Evolutionary conservation across 140 eudicot species (phyloP), one percentile per base, ranked within the genome.

Genomic region (Senecio squalidus): DNA sequence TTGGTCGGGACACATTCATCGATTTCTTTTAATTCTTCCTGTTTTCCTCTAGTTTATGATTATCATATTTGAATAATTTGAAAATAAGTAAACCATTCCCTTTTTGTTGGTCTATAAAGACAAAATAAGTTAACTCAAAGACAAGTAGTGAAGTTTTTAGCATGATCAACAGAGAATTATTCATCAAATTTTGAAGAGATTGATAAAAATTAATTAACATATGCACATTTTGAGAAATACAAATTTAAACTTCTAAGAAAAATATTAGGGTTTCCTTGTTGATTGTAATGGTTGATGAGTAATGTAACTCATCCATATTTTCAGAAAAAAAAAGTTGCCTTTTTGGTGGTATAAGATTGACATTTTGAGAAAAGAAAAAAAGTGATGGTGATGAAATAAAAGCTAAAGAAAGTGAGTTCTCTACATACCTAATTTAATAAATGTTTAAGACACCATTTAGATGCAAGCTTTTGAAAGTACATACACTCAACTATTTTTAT

Each of bases 401-500:
- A 49, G 73, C 39, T 26, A 43, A 58, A 66, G 64, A 62, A 66
- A 53, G 28, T 34, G 66, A 33, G 44, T 50, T 54, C 54, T 54
- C 53, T 29, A 45, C 33, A 25, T 57, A 40, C 21, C 16, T 25
- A 34, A 66, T 48, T 56, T 18, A 69, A 51, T 51, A 54, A 60
- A 67, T 62, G 55, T 22, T 62, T 34, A 62, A 64, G 62, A 34
- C 65, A 70, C 80, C 76, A 76, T 74, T 69, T 51, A 33, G 53
- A 73, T 77, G 76, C 55, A 67, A 80, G 76, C 77, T 46, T 27
- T 52, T 62, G 44, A 45, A 62, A 17, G 49, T 57, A 55, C 71
- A 71, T 30, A 49, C 39, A 15, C 28, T 67, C 24, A 9, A 9
- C 15, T 43, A 36, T 43, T 52, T 25, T 30, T 47, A 21, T 56